A percentile compares a stretch with the other conserved stretches of the same genome.
phyloP scores from a whole-genome alignment of 23 red algal species.

The Pyropia haitanensis region DNA sequence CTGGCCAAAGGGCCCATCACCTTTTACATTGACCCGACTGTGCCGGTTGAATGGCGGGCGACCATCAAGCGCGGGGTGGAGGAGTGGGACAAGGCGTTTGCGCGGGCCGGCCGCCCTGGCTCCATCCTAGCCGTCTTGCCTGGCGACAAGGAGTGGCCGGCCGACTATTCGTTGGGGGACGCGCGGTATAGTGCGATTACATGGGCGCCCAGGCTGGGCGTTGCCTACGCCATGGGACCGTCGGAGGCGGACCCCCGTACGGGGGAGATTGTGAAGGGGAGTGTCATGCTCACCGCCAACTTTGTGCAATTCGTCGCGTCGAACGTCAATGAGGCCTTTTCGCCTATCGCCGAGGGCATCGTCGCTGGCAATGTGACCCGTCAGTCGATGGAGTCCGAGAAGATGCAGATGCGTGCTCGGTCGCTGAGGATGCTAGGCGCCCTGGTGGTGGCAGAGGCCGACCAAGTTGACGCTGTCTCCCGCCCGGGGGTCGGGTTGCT shows the following conservation, averaged over 20 bases:
- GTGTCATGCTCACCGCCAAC: constrained; percentile 7
- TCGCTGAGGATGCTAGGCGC: too few species aligned
- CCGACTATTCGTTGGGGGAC: constrained; percentile 16
- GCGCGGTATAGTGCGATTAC: constrained; percentile 11
- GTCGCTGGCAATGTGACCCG: too few species aligned
- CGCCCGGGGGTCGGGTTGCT: too few species aligned
- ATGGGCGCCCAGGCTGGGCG: constrained; percentile 1
- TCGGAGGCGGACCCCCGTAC: constrained; percentile 14
- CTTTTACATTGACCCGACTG: constrained; percentile 11
- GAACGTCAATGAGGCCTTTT: too few species aligned
- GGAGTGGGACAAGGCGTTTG: constrained; percentile 12
- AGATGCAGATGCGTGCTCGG: too few species aligned
- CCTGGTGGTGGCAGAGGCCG: too few species aligned
- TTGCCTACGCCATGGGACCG: constrained; percentile 8
- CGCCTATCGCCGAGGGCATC: too few species aligned
- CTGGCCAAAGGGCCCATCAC: background rate
- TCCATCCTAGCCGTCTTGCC: constrained; percentile 16
- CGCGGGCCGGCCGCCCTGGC: background rate
- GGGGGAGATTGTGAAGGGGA: constrained; percentile 9
- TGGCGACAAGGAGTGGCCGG: constrained; percentile 20
- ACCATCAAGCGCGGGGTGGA: constrained; percentile 5
- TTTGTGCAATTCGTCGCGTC: too few species aligned
- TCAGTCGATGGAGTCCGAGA: too few species aligned
- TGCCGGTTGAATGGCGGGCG: constrained; percentile 1
- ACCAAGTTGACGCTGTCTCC: too few species aligned